A percentile compares a stretch with the other conserved stretches of the same genome.
phyloP scores from a whole-genome alignment of 441 rosid species.

The Metrosideros polymorpha region DNA sequence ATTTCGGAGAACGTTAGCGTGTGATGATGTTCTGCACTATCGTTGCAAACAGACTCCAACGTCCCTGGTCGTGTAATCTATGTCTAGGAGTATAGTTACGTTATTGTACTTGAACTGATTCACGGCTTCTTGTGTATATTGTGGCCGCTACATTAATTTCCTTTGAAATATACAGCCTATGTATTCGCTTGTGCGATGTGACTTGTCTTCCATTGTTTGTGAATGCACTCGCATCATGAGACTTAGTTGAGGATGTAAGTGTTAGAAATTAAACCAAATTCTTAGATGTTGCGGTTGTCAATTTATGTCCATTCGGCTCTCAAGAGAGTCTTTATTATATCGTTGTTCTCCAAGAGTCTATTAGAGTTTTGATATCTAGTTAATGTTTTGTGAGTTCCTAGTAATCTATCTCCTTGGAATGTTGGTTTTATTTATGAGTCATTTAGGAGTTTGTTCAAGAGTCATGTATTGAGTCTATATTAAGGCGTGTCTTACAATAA shows the following conservation, averaged over 20 bases:
- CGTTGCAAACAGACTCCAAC: not conserved
- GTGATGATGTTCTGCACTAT: not conserved
- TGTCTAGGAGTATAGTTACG: not conserved
- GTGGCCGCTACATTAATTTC: not conserved
- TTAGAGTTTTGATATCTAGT: too few relatives aligned
- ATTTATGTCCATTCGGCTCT: too few relatives aligned
- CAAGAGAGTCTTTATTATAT: too few relatives aligned
- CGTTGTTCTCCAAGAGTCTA: too few relatives aligned
- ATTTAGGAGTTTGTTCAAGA: too few relatives aligned
- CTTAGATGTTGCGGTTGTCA: too few relatives aligned
- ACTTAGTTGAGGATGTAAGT: not conserved
- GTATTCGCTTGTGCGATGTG: not conserved
- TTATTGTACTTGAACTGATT: not conserved
- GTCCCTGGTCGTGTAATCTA: not conserved
- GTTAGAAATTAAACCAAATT: too few relatives aligned
- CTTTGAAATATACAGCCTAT: not conserved
- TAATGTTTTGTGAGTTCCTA: too few relatives aligned
- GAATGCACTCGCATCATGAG: not conserved
- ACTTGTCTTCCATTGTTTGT: not conserved
- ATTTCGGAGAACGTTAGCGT: not conserved
- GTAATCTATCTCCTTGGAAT: too few relatives aligned
- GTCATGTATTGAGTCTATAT: too few relatives aligned
- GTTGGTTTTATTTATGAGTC: too few relatives aligned
- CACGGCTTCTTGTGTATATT: not conserved
- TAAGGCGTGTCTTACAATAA: too few relatives aligned